Percentiles rank a stretch among this genome's conserved stretches.
phyloP scores from a whole-genome alignment of 2,329 filamentous ascomycete genomes.

The Alternaria arborescens region DNA sequence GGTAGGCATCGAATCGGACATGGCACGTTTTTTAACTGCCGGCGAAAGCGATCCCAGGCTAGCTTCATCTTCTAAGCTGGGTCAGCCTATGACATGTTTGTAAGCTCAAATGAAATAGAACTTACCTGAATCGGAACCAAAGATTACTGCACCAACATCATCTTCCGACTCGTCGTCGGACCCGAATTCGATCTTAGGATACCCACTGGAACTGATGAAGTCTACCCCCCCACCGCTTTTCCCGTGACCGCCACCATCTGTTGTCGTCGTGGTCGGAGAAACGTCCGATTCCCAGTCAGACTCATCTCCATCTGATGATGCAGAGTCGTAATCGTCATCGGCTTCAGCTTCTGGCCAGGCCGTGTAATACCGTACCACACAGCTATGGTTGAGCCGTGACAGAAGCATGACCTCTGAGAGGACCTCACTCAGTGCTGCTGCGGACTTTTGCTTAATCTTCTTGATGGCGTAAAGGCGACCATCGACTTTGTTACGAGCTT shows the following conservation, averaged over 20 bases:
- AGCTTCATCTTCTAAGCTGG: conserved; percentile 54
- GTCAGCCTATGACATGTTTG: conserved; percentile 16
- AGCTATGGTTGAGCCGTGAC: conserved; percentile 91
- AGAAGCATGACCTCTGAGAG: conserved; percentile 86
- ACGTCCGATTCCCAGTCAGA: conserved; percentile 37
- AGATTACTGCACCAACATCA: conserved; percentile 46
- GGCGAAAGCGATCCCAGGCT: conserved; percentile 46
- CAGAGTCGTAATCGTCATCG: conserved; percentile 42
- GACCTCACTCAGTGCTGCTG: conserved; percentile 78
- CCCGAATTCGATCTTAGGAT: conserved; percentile 79
- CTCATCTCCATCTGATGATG: conserved; percentile 38
- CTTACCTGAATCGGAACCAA: conserved; percentile 51
- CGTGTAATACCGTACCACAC: conserved; percentile 88
- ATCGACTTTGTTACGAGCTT: conserved; percentile 92
- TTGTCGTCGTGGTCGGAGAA: conserved; percentile 35
- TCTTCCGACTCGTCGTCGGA: conserved; percentile 62
- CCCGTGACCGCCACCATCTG: conserved; percentile 64
- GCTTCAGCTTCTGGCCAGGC: conserved; percentile 84
- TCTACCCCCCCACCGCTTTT: conserved; percentile 81
- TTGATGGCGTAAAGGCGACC: conserved; percentile 96
- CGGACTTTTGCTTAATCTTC: conserved; percentile 86
- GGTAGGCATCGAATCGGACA: conserved; percentile 57
- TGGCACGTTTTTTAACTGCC: conserved; percentile 48
- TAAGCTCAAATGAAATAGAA: background rate
- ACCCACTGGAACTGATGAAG: conserved; percentile 88